A percentile compares a stretch with the other conserved stretches of the same genome.
phyloP scores from a whole-genome alignment of 768 basidiomycete genomes.

The Suillus discolor region DNA sequence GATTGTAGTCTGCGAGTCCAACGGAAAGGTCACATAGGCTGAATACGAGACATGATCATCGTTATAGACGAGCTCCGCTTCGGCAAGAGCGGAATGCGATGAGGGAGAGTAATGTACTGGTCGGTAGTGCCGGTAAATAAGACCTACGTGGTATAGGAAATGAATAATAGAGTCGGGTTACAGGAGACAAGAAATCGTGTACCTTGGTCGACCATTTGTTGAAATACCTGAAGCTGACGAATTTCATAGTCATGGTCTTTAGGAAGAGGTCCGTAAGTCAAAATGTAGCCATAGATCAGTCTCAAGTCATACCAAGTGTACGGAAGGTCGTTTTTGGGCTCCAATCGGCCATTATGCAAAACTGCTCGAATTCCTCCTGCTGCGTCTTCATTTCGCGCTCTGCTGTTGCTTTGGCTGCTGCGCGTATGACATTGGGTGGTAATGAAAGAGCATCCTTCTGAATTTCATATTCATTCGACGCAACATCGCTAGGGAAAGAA shows the following conservation, averaged over 20 bases:
- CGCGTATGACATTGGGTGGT: conserved; percentile 63
- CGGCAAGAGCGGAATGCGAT: conserved; percentile 90
- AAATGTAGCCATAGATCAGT: not conserved
- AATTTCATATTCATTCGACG: not conserved
- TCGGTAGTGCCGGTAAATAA: conserved; percentile 84
- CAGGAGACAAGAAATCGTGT: conserved; percentile 8
- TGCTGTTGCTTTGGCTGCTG: conserved; percentile 73
- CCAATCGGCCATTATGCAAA: conserved; percentile 96
- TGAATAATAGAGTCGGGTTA: too few species aligned
- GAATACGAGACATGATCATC: conserved; percentile 89
- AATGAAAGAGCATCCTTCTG: conserved; percentile 61
- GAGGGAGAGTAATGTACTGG: conserved; percentile 97
- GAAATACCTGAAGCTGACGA: conserved; percentile 82
- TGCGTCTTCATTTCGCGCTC: conserved; percentile 74
- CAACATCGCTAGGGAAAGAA: not conserved
- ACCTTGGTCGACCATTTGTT: conserved; percentile 88
- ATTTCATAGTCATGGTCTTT: conserved; percentile 88
- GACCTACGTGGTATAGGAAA: conserved; percentile 44
- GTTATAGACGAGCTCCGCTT: conserved; percentile 90
- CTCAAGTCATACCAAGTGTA: conserved; percentile 67
- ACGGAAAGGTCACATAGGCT: conserved; percentile 79
- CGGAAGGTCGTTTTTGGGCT: conserved; percentile 69
- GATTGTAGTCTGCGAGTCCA: conserved; percentile 40
- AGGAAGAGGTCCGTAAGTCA: not conserved
- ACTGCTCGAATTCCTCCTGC: conserved; percentile 72